These are phyloP conservation scores for Kazachstania kunashirensis DNA, from an alignment of 805 yeast species.

Conservation along the genomic window DNA sequence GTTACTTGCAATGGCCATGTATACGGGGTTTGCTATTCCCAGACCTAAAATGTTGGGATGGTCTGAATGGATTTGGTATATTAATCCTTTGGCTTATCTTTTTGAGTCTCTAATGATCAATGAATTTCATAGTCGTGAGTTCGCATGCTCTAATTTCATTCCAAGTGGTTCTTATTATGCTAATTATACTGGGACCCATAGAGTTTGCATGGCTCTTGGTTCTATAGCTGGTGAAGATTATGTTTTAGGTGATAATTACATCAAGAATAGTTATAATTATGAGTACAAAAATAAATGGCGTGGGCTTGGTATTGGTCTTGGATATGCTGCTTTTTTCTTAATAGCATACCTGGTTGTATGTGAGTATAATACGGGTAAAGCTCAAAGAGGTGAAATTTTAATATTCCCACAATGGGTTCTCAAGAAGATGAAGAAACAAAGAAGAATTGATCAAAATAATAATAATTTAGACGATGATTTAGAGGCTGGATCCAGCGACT, in stretches of 20 bases:
- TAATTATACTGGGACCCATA: constrained; percentile 15
- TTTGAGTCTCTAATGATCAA: constrained; percentile 38
- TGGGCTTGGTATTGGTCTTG: constrained; percentile 48
- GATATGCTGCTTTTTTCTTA: constrained; percentile 43
- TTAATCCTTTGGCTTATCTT: constrained; percentile 35
- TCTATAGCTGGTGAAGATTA: constrained; percentile 36
- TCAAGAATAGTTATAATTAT: constrained; percentile 35
- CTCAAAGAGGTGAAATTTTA: constrained; percentile 54
- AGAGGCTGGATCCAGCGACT: constrained; percentile 5
- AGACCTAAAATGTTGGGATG: constrained; percentile 36
- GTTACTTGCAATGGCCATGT: constrained; percentile 32
- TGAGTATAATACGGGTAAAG: constrained; percentile 42
- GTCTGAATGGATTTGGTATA: constrained; percentile 39
- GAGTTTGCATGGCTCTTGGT: constrained; percentile 45
- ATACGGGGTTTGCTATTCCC: constrained; percentile 39
- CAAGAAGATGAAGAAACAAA: constrained; percentile 35
- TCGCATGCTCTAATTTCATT: constrained; percentile 31
- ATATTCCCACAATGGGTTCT: constrained; percentile 43
- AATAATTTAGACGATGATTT: constrained; percentile 1
- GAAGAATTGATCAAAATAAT: constrained; percentile 1
- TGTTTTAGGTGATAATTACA: constrained; percentile 42
- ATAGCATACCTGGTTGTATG: constrained; percentile 38
- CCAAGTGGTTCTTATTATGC: constrained; percentile 38
- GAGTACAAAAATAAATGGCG: constrained; percentile 44
- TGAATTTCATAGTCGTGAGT: constrained; percentile 33